A percentile compares a stretch with the other conserved stretches of the same genome.
These are phyloP conservation scores for Eucalyptus marginata DNA, from an alignment of 345 rosid species.

Conservation along the genomic window DNA sequence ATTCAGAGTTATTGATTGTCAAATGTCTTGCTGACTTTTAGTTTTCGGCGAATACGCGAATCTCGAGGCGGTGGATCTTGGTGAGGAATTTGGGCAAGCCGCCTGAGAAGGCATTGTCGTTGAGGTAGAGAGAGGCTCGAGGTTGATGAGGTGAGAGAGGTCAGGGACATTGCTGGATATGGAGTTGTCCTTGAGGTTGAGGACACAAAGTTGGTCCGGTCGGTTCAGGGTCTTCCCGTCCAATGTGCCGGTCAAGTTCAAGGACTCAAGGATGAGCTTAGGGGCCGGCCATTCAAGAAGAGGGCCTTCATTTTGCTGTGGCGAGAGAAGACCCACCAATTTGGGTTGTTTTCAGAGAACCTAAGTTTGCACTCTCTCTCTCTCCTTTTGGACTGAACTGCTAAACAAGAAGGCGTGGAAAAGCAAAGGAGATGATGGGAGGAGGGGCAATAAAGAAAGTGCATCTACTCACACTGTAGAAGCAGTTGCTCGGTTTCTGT, in stretches of 20 bases:
- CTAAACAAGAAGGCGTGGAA: neutral
- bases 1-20: neutral
- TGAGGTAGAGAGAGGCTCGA: slow-evolving; percentile 58
- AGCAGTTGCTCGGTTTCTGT: neutral
- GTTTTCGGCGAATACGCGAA: slow-evolving; percentile 35
- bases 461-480: neutral
- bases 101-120: slow-evolving; percentile 59
- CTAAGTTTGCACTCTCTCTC: neutral
- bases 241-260: slow-evolving; percentile 48
- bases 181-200: slow-evolving; percentile 73
- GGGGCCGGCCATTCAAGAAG: slow-evolving; percentile 49
- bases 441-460: neutral
- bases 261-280: slow-evolving; percentile 61
- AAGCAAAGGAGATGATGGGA: neutral
- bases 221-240: slow-evolving; percentile 30
- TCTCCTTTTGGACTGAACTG: neutral
- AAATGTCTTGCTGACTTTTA: slow-evolving; percentile 51
- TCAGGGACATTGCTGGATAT: slow-evolving; percentile 57
- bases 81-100: slow-evolving; percentile 47
- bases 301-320: neutral
- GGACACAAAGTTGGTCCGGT: slow-evolving; percentile 62
- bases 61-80: slow-evolving; percentile 51
- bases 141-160: slow-evolving; percentile 54
- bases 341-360: neutral
- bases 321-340: neutral